Base-by-base conservation (phyloP, 2,329 filamentous ascomycete species). In the Daldinia sp. region DNA sequence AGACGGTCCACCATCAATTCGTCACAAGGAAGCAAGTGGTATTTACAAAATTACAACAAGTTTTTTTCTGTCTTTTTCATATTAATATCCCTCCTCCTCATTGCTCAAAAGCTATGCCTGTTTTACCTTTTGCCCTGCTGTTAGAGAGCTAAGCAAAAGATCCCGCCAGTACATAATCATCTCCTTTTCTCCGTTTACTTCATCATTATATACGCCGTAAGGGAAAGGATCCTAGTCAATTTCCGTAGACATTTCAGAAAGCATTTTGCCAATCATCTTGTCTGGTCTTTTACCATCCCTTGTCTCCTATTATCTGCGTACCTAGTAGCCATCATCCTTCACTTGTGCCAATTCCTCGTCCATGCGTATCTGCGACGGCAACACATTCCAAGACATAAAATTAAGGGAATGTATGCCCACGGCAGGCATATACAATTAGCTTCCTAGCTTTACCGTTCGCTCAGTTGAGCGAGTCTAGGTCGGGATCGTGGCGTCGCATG, bases 401-500 rank as follows among this genome's bases (percentile, higher is more conserved):
- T 13, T 19, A 30, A n/a, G 45, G 17, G 27, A 48, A 48, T 21
- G n/a, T 30, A 48, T 48, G 45, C 45, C 19, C n/a, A 13, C 11
- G 43, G 27, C 3, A 25, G 54, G 25, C 53, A 25, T 34, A 37
- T 60, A 34, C 21, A 45, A 45, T 23, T 45, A 9, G 21, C 29
- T 27, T 47, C 37, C 34, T 49, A 25, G 29, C 17, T 17, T 27
- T 23, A 43, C 30, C 21, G 34, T 41, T 25, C 10, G 54, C 48
- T 58, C 45, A 73, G 53, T 74, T 67, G 35, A 74, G 69, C 27
- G 70, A 73, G 49, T 69, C 68, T 4, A 73, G 59, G 55, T 66
- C 60, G 29, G 62, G 66, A 13, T 71, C 68, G 30, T 21, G 53
- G 23, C 29, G 30, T n/a, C 27, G 48, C n/a, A 19, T 17, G 10